Base-by-base conservation (phyloP, 371 early-diverging fungal species). In the Mycotypha africana region DNA sequence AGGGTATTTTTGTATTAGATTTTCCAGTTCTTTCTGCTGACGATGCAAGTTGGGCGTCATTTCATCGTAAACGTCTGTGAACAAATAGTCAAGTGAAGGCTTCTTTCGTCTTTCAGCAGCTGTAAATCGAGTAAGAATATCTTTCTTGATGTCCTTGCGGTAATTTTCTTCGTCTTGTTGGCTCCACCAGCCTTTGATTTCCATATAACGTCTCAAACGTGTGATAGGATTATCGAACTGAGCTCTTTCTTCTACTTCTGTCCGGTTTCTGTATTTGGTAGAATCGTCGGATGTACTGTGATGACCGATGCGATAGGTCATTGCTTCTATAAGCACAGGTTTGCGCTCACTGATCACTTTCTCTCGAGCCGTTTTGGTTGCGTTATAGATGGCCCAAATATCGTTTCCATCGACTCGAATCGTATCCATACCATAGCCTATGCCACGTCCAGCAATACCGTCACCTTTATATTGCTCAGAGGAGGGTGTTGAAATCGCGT, bases 221-320 rank as follows among this genome's bases (percentile, higher is more conserved):
- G 82, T 72, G 23, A 95, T 79, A 2, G 98, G 98, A 54, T 92
- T 92, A 65, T 95, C 95, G 45, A 78, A 63, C 12, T 75, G 67
- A 33, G 79, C 78, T 52, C 82, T 76, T 64, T 84, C 86, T 57
- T 92, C 90, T 3, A 95, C 95, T 65, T 98, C 98, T 60, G 83
- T 78, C 43, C 69, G 61, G 42, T 75, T 69, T 30, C 75, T 69
- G 66, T 98, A 98, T 30, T 95, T 95, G 2, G 92, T 86, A 4
- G 95, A 95, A 62, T 98, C 97, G 65, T 98, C 98, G 0, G 96
- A 96, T 1, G 98, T 98, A 55, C 87, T 87, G 76, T 98, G 98
- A 63, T 98, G 97, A 2, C 95, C 88, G 38, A 97, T 82, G 49
- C 95, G 92, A 65, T 98, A 98, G 9, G 97, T 93, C 88, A 96